Evolutionary conservation across 352 stramenopile genomes (phyloP).

Genomic region (Phytopythium mirpurense): DNA sequence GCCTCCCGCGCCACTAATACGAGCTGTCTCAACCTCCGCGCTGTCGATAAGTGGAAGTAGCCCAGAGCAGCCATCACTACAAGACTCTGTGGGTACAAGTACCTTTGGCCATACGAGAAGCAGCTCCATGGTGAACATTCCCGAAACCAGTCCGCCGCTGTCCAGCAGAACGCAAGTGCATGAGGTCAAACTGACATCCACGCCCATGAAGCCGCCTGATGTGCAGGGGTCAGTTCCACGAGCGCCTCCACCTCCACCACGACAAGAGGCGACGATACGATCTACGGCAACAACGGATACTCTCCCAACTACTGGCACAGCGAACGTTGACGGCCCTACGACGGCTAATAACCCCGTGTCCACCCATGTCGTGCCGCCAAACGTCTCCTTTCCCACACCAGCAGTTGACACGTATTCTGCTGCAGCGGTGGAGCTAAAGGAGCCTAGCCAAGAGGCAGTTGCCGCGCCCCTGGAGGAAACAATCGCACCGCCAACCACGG

Average conservation of each 20-base stretch:
- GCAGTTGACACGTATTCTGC: not conserved
- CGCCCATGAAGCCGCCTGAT: not conserved
- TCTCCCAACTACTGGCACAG: no score
- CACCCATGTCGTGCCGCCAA: no score
- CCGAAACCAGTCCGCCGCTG: not conserved
- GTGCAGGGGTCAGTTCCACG: no score
- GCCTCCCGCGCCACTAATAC: conserved; percentile 11
- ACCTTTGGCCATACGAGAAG: not conserved
- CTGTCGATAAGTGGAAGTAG: not conserved
- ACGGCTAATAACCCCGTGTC: no score
- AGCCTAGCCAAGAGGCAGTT: no score
- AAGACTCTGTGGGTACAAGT: not conserved
- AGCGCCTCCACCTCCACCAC: no score
- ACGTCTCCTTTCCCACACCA: not conserved
- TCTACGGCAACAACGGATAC: no score
- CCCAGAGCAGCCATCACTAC: not conserved
- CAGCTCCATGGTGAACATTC: not conserved
- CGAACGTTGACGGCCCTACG: no score
- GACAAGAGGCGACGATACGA: no score
- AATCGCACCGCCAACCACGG: not conserved
- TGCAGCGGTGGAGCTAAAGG: not conserved
- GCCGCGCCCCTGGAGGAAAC: not conserved
- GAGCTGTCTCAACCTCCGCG: conserved; percentile 25
- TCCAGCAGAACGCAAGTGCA: no score
- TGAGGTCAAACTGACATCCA: not conserved